Percentiles rank a stretch among this genome's conserved stretches.
phyloP scores from a whole-genome alignment of 441 rosid genomes.

The Populus tomentosa region DNA sequence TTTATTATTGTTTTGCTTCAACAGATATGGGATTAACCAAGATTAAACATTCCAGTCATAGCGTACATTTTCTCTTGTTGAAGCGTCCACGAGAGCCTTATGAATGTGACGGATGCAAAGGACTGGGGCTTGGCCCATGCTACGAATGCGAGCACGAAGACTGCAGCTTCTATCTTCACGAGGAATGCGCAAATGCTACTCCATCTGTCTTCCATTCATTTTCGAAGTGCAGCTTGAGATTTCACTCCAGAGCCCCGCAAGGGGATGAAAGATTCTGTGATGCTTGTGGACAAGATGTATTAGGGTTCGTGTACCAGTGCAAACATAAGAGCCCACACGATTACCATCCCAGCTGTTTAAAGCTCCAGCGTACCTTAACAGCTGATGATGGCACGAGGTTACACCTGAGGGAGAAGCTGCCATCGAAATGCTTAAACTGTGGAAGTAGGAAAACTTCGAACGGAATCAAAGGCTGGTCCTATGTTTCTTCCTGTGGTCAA shows the following conservation, averaged over 20 bases:
- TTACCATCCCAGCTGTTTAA: slow-evolving; percentile 33
- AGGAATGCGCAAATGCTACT: slow-evolving; percentile 19
- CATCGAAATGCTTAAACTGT: background rate
- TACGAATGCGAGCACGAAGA: slow-evolving; percentile 17
- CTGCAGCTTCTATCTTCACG: slow-evolving; percentile 30
- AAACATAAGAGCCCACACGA: background rate
- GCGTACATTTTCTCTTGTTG: slow-evolving; percentile 13
- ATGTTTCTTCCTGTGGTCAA: background rate
- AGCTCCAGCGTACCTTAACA: background rate
- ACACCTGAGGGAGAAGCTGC: background rate
- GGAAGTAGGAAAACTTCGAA: background rate
- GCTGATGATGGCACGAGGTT: background rate
- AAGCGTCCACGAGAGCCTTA: slow-evolving; percentile 18
- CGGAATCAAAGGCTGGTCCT: background rate
- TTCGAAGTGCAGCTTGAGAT: slow-evolving; percentile 18
- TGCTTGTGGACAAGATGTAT: slow-evolving; percentile 19
- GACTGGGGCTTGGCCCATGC: slow-evolving; percentile 18
- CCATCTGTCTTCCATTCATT: slow-evolving; percentile 14
- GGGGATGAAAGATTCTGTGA: slow-evolving; percentile 11
- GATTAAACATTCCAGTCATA: slow-evolving; percentile 11
- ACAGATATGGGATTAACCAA: background rate
- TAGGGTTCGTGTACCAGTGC: slow-evolving; percentile 30
- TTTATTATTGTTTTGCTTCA: background rate
- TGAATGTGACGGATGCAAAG: slow-evolving; percentile 35
- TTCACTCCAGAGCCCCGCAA: slow-evolving; percentile 9